phyloP scores from a whole-genome alignment of 83 land plant species.

The Picea abies region DNA sequence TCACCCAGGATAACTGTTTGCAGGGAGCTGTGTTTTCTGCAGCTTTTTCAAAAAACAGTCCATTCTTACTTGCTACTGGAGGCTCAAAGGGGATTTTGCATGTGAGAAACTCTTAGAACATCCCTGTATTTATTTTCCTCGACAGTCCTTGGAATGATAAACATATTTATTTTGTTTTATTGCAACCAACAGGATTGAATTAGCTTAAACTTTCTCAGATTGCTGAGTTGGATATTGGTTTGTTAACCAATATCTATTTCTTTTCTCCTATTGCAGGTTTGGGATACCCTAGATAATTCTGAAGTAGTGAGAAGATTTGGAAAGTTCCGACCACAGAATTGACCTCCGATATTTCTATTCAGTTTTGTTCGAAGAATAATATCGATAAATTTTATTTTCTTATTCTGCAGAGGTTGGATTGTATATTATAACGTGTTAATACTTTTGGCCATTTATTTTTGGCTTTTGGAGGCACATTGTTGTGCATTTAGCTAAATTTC shows the following conservation, averaged over 20 bases:
- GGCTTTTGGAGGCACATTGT: no score
- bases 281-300: conserved; percentile 47
- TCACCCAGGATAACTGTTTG: neutral
- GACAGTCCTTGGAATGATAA: neutral
- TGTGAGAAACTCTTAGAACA: conserved; percentile 31
- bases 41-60: conserved; percentile 79
- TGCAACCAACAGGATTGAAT: neutral
- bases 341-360: no score
- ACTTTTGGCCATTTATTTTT: no score
- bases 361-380: no score
- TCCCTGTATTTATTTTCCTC: neutral
- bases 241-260: neutral
- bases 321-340: conserved; percentile 15
- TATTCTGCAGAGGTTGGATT: no score
- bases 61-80: conserved; percentile 85
- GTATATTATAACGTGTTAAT: no score
- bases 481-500: no score
- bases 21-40: conserved; percentile 86
- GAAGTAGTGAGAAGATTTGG: conserved; percentile 44
- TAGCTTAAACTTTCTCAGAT: neutral
- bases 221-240: neutral
- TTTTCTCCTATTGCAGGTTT: conserved; percentile 34
- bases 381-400: no score
- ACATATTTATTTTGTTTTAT: neutral
- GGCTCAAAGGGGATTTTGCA: conserved; percentile 81